phyloP scores from a whole-genome alignment of 2,329 filamentous ascomycete genomes.

The Scleromitrula shiraiana region DNA sequence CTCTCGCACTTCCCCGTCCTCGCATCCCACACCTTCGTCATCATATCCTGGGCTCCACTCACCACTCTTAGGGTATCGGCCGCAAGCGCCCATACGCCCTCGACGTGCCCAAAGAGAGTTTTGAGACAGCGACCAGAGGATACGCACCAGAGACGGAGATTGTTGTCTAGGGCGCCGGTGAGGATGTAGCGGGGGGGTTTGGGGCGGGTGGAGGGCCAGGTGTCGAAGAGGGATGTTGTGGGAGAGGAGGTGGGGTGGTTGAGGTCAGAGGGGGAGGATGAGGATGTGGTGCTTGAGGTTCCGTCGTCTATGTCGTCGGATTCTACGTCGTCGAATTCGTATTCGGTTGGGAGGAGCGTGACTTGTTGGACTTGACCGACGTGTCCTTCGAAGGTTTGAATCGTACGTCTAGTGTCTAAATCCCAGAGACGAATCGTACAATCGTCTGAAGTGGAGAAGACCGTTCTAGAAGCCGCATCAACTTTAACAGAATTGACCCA shows the following conservation, averaged over 20 bases:
- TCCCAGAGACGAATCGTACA: slow-evolving; percentile 90
- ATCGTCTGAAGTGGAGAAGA: slow-evolving; percentile 92
- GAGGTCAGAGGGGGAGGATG: slow-evolving; percentile 4
- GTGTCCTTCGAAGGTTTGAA: slow-evolving; percentile 75
- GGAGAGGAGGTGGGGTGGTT: slow-evolving; percentile 6
- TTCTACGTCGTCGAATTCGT: slow-evolving; percentile 73
- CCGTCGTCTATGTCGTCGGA: slow-evolving; percentile 48
- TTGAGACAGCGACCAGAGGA: slow-evolving; percentile 73
- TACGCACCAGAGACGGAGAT: slow-evolving; percentile 88
- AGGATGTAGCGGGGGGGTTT: slow-evolving; percentile 85
- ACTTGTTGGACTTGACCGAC: slow-evolving; percentile 95
- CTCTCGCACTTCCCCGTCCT: slow-evolving; percentile 84
- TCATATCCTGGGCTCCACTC: slow-evolving; percentile 83
- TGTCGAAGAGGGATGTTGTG: slow-evolving; percentile 24
- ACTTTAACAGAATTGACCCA: slow-evolving; percentile 97
- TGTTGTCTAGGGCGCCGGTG: slow-evolving; percentile 84
- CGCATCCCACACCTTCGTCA: slow-evolving; percentile 95
- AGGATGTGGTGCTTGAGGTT: slow-evolving; percentile 27
- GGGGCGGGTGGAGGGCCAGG: slow-evolving; percentile 60
- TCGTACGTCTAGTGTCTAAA: slow-evolving; percentile 71
- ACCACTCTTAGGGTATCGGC: slow-evolving; percentile 85
- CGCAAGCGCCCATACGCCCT: slow-evolving; percentile 89
- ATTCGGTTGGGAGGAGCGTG: slow-evolving; percentile 73
- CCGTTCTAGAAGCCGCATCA: slow-evolving; percentile 70
- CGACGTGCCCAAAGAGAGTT: slow-evolving; percentile 93